Evolutionary conservation across 495 filamentous ascomycete species (phyloP).

Genomic region (Talaromyces stipitatus): DNA sequence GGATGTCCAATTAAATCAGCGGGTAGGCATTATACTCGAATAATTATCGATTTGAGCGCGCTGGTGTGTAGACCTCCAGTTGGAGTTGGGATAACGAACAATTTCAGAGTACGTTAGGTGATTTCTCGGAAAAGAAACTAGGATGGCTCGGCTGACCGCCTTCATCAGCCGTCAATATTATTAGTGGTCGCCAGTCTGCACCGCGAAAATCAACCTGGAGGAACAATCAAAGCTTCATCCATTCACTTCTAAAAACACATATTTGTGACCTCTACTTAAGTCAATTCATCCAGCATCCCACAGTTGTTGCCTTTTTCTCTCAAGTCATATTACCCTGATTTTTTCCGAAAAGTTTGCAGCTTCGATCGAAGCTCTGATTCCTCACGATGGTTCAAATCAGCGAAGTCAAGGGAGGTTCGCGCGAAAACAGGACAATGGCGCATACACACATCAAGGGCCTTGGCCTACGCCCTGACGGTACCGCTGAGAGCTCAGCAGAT

Average conservation of each 20-base stretch:
- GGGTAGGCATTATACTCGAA: neutral
- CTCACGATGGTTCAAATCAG: constrained; percentile 81
- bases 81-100: neutral
- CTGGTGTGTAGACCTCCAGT: neutral
- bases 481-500: constrained; percentile 63
- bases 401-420: constrained; percentile 90
- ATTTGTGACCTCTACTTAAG: neutral
- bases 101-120: neutral
- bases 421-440: constrained; percentile 90
- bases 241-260: neutral
- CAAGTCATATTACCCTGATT: too few species aligned
- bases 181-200: neutral
- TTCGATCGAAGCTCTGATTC: constrained; percentile 9
- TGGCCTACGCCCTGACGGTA: constrained; percentile 74
- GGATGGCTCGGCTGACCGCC: constrained; percentile 1
- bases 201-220: constrained; percentile 2
- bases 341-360: too few species aligned
- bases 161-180: neutral
- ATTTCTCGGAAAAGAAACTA: constrained; percentile 6
- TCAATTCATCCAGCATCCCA: neutral
- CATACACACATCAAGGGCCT: constrained; percentile 97
- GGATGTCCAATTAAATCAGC: neutral
- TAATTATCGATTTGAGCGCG: neutral
- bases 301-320: neutral
- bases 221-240: constrained; percentile 1